phyloP scores from a whole-genome alignment of 345 rosid genomes.

The Arabidopsis suecica region DNA sequence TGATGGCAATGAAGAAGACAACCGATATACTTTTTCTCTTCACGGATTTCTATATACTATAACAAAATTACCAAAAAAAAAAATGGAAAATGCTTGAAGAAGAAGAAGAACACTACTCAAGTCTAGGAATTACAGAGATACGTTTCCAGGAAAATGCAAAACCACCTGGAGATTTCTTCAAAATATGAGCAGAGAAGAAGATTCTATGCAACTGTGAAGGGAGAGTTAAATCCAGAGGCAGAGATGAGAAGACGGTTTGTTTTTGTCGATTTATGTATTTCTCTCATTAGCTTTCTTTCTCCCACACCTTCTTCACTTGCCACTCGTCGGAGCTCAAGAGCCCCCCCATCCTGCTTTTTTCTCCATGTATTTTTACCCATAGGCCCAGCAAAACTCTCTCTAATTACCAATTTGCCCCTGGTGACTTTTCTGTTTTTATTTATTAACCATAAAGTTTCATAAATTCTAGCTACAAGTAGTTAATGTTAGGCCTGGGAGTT shows the following conservation, averaged over 20 bases:
- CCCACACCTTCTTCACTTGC: slow-evolving; percentile 43
- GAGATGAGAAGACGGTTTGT: slow-evolving; percentile 47
- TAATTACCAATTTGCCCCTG: slow-evolving; percentile 42
- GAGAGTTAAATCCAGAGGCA: slow-evolving; percentile 17
- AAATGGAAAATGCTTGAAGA: slow-evolving; percentile 40
- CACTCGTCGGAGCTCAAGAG: slow-evolving; percentile 41
- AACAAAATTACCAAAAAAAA: neutral
- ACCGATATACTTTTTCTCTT: slow-evolving; percentile 39
- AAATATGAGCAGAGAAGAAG: slow-evolving; percentile 22
- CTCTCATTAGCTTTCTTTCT: slow-evolving; percentile 5
- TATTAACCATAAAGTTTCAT: neutral
- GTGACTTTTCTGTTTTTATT: slow-evolving; percentile 4
- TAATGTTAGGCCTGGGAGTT: too few species aligned
- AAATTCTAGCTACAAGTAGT: neutral
- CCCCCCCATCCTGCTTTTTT: neutral
- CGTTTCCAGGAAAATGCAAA: slow-evolving; percentile 48
- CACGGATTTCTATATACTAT: slow-evolving; percentile 21
- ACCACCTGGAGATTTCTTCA: slow-evolving; percentile 38
- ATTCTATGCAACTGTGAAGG: slow-evolving; percentile 20
- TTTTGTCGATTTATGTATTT: slow-evolving; percentile 39
- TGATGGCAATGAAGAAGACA: slow-evolving; percentile 41
- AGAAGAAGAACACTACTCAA: slow-evolving; percentile 44
- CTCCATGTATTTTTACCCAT: slow-evolving; percentile 21
- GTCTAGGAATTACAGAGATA: slow-evolving; percentile 43
- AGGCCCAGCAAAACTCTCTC: slow-evolving; percentile 10